Evolutionary conservation across 2,329 filamentous ascomycete species (phyloP), one percentile per base, ranked within the genome.

Genomic region (Colletotrichum eremochloae): DNA sequence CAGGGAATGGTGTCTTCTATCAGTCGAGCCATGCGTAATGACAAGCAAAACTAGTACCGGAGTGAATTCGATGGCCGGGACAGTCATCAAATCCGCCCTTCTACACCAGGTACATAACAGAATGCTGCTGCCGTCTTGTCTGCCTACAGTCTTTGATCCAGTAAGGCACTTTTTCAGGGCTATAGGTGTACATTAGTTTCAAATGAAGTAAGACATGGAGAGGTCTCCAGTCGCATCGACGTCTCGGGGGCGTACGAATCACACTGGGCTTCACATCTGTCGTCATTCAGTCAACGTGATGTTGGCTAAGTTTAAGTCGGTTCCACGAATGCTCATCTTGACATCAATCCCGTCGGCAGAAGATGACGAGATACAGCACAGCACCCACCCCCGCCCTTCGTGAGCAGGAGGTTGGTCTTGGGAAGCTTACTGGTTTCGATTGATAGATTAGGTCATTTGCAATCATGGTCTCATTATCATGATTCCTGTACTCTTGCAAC

Each of bases 11-110:
- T 9, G 18, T 44, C 42, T 44, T 46, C 40, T 11, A 42, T 14
- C 14, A 40, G 12, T 40, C 15, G 6, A 44, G 42, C 15, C 7
- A 18, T 7, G 42, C 42, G 42, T 8, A 7, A 44, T 18, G 44
- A 46, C n/a, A 46, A n/a, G 44, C 18, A n/a, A 46, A 20, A 5
- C n/a, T 14, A n/a, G 14, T 5, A 12, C 12, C n/a, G 46, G 6
- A 50, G 1, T 14, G 46, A n/a, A 50, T 14, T 2, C 0, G 11
- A 0, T 50, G 11, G 46, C 11, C 11, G 12, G 9, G 9, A 0
- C 9, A 50, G n/a, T 29, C 12, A 9, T 50, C n/a, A 15, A 14
- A 1, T 50, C 9, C 29, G 9, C 9, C n/a, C 9, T 29, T 14
- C 46, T 9, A 7, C 46, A 1, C 9, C n/a, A 11, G 11, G 5